Base-by-base conservation (phyloP, 176 grass and related monocot genomes). In the Lolium rigidum region DNA sequence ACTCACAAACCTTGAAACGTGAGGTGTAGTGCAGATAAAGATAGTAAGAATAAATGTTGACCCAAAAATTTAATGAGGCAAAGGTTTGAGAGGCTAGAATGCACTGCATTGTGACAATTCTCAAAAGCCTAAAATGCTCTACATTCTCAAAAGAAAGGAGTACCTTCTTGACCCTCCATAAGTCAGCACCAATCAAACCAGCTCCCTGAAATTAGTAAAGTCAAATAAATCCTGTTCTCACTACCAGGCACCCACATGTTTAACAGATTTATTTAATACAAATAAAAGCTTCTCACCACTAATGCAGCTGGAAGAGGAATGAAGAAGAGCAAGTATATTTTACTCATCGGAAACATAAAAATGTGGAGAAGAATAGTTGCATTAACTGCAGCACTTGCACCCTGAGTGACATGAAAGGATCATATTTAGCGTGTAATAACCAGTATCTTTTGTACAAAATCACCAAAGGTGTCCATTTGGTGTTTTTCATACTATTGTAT, bases 321-420 rank as follows among this genome's bases (percentile, higher is more conserved):
- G 4, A 98, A 9, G 26, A 92, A 87, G 61, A 95, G 90, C 64
- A 98, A 47, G 79, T 95, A 95, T 54, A 94, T n/a, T 51, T 92
- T 70, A 60, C 70, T 86, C 84, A 81, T 98, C 8, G 95, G 95
- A 76, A 87, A 55, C 24, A 98, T 81, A 86, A 95, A 98, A 39
- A 98, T 92, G 31, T 92, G 25, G 51, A 98, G 89, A 85, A 98
- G 88, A 78, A 98, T 86, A 70, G 75, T 68, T 62, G 95, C 93
- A 93, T 98, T 95, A 50, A 90, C 95, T 80, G 95, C 93, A 50
- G 89, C 93, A 87, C 95, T 98, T 92, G 91, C 95, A 79, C 89
- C 93, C 95, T 98, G 87, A 72, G 70, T 87, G 25, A 56, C 79
- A 87, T 90, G 67, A 59, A 48, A 82, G 52, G 38, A 18, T 85